Evolutionary conservation across 163 green algal genomes (phyloP).

Genomic region (Coccomyxa subellipsoidea): DNA sequence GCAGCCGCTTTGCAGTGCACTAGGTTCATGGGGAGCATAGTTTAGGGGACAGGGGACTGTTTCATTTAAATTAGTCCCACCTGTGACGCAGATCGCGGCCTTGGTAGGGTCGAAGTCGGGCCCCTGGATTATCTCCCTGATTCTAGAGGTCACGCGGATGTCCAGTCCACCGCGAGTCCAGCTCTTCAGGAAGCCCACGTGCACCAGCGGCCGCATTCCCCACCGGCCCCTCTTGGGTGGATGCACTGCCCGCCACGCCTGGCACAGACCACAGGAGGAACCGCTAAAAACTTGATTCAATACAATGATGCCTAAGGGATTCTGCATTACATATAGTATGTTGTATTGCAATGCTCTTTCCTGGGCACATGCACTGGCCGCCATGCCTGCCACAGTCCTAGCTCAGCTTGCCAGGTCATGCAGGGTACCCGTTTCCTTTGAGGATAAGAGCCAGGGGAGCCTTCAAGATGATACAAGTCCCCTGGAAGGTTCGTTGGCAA

Average conservation of each 20-base stretch:
- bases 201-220: constrained; percentile 18
- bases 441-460: not conserved
- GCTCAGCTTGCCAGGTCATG: not conserved
- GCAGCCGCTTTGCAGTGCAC: too few species aligned
- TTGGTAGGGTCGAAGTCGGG: not conserved
- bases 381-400: not conserved
- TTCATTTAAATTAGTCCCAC: not conserved
- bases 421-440: not conserved
- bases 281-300: too few species aligned
- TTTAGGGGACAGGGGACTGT: not conserved
- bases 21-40: too few species aligned
- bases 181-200: constrained; percentile 33
- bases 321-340: too few species aligned
- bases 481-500: too few species aligned
- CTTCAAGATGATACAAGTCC: too few species aligned
- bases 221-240: constrained; percentile 14
- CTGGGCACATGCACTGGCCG: constrained; percentile 11
- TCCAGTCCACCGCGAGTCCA: constrained; percentile 20
- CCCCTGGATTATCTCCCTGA: constrained; percentile 10
- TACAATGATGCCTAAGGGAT: too few species aligned
- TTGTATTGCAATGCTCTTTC: too few species aligned
- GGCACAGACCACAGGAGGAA: not conserved
- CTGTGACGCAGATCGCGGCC: not conserved
- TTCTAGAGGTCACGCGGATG: constrained; percentile 4
- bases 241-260: constrained; percentile 18